A percentile compares a stretch with the other conserved stretches of the same genome.
Evolutionary conservation across 129 eudicot species (phyloP).

Genomic region (Artemisia tridentata): DNA sequence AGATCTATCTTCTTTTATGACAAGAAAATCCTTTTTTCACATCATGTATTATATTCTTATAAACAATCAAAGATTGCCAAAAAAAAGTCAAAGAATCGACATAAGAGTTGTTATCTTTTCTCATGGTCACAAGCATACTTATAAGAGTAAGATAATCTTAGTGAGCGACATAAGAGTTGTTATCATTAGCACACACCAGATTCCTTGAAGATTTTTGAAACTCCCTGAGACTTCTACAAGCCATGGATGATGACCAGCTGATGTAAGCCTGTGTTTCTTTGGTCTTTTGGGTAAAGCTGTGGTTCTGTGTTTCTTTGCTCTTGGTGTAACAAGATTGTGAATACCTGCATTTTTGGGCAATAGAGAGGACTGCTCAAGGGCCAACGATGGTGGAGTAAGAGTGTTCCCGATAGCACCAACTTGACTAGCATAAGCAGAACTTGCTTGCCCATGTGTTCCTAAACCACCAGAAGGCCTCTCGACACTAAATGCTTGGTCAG

Average conservation of each 20-base stretch:
- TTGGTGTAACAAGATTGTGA: slow-evolving; percentile 29
- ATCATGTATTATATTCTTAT: too few species aligned
- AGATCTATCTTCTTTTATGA: too few species aligned
- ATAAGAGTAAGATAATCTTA: too few species aligned
- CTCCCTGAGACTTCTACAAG: slow-evolving; percentile 46
- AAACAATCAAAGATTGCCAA: too few species aligned
- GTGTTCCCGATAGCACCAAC: slow-evolving; percentile 26
- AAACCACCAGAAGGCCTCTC: slow-evolving; percentile 38
- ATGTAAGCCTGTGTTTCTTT: slow-evolving; percentile 54
- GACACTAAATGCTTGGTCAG: slow-evolving; percentile 39
- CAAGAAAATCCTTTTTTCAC: too few species aligned
- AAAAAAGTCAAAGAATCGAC: too few species aligned
- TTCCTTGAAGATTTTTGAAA: slow-evolving; percentile 32
- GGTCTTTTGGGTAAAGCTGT: too few species aligned
- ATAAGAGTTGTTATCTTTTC: too few species aligned
- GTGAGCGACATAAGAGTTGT: too few species aligned
- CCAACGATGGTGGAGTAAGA: slow-evolving; percentile 20
- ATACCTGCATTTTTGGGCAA: slow-evolving; percentile 19
- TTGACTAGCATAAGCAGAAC: slow-evolving; percentile 40
- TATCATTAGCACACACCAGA: slow-evolving; percentile 41
- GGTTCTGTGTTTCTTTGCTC: slow-evolving; percentile 64
- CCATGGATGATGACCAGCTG: slow-evolving; percentile 55
- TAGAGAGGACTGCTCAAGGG: slow-evolving; percentile 33
- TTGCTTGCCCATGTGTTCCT: slow-evolving; percentile 28
- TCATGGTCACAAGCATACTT: too few species aligned